Evolutionary conservation across 345 rosid species (phyloP), one percentile per base, ranked within the genome.

Genomic region (Eucalyptus albens): DNA sequence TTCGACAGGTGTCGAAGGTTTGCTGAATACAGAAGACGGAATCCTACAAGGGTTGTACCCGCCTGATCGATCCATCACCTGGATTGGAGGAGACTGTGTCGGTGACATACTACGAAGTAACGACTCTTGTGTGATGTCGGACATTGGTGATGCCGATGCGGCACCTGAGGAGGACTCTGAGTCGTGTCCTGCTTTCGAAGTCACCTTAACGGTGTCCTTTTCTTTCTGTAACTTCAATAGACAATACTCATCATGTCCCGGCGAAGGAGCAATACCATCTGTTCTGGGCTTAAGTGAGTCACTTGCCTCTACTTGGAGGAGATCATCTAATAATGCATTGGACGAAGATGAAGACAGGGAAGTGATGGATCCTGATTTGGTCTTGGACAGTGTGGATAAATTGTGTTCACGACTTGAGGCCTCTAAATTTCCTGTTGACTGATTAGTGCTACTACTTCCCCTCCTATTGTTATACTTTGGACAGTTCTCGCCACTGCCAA

Each of bases 61-160:
- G 37, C 65, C 92, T 8, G 93, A 69, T 42, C 96, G 92, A 7
- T 95, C 95, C 99, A 97, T 97, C 45, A 92, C 91, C 94, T 97
- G 99, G 80, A 93, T n/a, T 5, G 93, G 91, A 88, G 99, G 99
- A 83, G 96, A 94, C 90, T 92, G 92, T 21, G 91, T 94, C 27
- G 95, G 92, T 22, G 94, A 90, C 12, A 60, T 50, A 50, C 15
- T 55, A 24, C 40, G 89, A 3, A 49, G 88, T 26, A 44, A 87
- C 15, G 95, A 92, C 88, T 92, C 94, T 17, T 86, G 90, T n/a
- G 92, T 89, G 60, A 87, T 86, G 90, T 93, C 95, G 65, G 96
- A 90, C 90, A 91, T 89, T 77, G 92, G 93, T 87, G 92, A 91
- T 44, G 91, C 47, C 11, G 87, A 85, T 89, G 92, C 44, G 7